Conservation (phyloP, 306 rosid species). For the Sesbania bispinosa region DNA sequence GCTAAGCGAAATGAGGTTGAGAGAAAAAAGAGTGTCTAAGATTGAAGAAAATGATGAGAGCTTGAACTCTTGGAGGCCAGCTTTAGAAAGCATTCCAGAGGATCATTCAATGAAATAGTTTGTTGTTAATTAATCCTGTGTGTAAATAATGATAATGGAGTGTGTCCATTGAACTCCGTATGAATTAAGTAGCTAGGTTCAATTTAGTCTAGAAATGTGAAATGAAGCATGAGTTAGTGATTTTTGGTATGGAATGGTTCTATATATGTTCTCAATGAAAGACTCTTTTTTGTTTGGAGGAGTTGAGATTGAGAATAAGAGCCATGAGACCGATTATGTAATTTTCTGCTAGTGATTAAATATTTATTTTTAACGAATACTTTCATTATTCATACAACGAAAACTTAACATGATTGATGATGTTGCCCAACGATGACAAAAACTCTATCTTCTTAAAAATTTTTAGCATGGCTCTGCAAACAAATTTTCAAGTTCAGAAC, state of each 20-base stretch:
- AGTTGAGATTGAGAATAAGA: not conserved
- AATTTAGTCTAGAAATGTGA: not conserved
- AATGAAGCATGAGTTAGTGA: not conserved
- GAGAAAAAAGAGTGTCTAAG: conserved; percentile 32
- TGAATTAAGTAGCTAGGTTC: conserved; percentile 12
- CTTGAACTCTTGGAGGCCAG: conserved; percentile 52
- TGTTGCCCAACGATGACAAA: not conserved
- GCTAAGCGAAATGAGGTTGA: conserved; percentile 46
- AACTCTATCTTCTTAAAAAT: too few species aligned
- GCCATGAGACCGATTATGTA: not conserved
- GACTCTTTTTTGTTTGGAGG: not conserved
- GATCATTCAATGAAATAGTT: conserved; percentile 25
- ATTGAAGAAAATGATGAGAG: conserved; percentile 13
- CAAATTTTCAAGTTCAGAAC: not conserved
- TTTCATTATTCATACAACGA: not conserved
- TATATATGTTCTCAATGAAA: not conserved
- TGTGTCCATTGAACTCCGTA: conserved; percentile 19
- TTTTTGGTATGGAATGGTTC: not conserved
- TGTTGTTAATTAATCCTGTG: not conserved
- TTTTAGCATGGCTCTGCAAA: not conserved
- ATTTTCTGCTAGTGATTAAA: not conserved
- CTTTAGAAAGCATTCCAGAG: conserved; percentile 68
- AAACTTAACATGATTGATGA: not conserved
- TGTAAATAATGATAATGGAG: conserved; percentile 2
- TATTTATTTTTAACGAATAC: not conserved